phyloP scores from a whole-genome alignment of 441 rosid species.

The Sinapis alba region DNA sequence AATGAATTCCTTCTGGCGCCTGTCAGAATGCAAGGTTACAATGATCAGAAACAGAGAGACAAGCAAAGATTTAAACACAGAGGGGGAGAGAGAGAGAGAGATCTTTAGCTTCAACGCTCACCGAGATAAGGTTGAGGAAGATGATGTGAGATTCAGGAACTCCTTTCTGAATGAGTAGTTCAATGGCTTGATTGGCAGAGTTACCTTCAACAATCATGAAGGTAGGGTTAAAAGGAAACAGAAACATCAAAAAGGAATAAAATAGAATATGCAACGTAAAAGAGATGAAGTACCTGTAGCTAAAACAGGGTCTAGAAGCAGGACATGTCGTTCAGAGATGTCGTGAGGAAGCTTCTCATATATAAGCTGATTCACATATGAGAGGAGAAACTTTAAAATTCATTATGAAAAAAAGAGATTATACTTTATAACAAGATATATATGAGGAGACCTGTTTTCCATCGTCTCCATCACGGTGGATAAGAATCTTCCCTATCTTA shows the following conservation, averaged over 20 bases:
- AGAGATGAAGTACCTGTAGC: conserved; percentile 65
- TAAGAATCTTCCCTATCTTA: conserved; percentile 92
- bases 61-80: too few species aligned
- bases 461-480: conserved; percentile 94
- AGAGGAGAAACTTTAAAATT: conserved; percentile 2
- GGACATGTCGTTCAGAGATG: conserved; percentile 93
- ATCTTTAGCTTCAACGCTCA: conserved; percentile 43
- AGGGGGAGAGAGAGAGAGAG: background rate
- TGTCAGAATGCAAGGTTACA: conserved; percentile 24
- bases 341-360: conserved; percentile 98
- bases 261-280: background rate
- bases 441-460: conserved; percentile 72
- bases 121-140: conserved; percentile 91
- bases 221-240: background rate
- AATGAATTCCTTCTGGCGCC: conserved; percentile 98
- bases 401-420: background rate
- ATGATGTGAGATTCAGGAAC: conserved; percentile 95
- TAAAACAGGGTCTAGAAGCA: conserved; percentile 96
- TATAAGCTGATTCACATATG: conserved; percentile 65
- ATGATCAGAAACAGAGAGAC: background rate
- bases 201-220: conserved; percentile 59
- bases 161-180: conserved; percentile 84
- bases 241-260: conserved; percentile 3
- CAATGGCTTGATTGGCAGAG: conserved; percentile 95
- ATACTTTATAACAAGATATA: background rate